phyloP scores from a whole-genome alignment of 2,329 filamentous ascomycete species.

The Chrysoporthe puriensis region DNA sequence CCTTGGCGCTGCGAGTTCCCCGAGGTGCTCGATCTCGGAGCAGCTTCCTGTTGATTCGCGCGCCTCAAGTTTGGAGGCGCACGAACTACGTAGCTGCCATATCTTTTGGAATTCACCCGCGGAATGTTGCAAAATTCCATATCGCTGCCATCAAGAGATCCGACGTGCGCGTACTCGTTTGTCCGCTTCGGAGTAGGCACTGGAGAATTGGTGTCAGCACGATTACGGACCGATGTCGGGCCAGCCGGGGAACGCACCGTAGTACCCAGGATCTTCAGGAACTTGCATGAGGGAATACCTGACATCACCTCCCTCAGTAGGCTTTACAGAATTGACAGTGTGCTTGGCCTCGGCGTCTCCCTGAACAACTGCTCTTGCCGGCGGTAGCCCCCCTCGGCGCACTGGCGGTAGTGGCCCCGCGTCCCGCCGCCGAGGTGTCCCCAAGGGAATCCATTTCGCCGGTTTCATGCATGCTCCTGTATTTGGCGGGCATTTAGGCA shows the following conservation, averaged over 20 bases:
- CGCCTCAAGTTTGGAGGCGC: conserved; percentile 16
- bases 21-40: not conserved
- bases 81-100: conserved; percentile 28
- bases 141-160: conserved; percentile 20
- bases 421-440: conserved; percentile 26
- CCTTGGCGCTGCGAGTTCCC: conserved; percentile 6
- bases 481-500: conserved; percentile 1
- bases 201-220: conserved; percentile 9
- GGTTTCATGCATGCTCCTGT: not conserved
- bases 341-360: not conserved
- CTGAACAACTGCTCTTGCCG: not conserved
- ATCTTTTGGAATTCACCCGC: conserved; percentile 19
- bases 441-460: conserved; percentile 5
- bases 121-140: conserved; percentile 3
- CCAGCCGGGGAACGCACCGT: conserved; percentile 2
- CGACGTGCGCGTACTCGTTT: conserved; percentile 28
- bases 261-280: conserved; percentile 28
- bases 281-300: conserved; percentile 34
- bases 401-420: conserved; percentile 15
- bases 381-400: not conserved
- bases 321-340: not conserved
- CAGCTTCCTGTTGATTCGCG: not conserved
- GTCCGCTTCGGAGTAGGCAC: conserved; percentile 11
- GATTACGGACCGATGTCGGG: not conserved
- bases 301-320: not conserved